Percentiles rank a stretch among this genome's conserved stretches.
phyloP scores from a whole-genome alignment of 2,329 filamentous ascomycete genomes.

The Botrytis fabae region DNA sequence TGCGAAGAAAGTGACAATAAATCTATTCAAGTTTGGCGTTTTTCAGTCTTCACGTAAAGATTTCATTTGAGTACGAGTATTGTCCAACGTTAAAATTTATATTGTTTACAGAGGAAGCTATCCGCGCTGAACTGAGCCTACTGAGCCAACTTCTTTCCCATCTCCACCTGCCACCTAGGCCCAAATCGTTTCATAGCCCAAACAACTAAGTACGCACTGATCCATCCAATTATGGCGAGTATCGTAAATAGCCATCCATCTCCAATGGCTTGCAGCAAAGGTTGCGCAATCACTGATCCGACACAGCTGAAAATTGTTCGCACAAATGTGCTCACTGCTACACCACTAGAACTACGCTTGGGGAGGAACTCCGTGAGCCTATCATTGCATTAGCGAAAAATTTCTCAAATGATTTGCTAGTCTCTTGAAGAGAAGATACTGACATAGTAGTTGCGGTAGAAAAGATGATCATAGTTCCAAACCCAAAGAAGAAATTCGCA shows the following conservation, averaged over 20 bases:
- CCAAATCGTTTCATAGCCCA: conserved; percentile 62
- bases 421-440: neutral
- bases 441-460: conserved; percentile 59
- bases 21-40: neutral
- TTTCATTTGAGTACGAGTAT: accelerated
- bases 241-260: conserved; percentile 76
- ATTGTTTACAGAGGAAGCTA: neutral
- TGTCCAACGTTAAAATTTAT: neutral
- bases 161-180: conserved; percentile 60
- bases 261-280: conserved; percentile 69
- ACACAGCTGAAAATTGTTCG: conserved; percentile 76
- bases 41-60: neutral
- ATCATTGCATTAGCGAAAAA: conserved; percentile 40
- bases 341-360: conserved; percentile 66
- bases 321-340: conserved; percentile 80
- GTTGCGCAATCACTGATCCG: conserved; percentile 67
- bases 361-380: conserved; percentile 78
- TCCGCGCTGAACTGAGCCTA: neutral
- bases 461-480: conserved; percentile 69
- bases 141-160: conserved; percentile 49
- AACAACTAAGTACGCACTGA: conserved; percentile 58
- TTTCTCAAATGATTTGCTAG: neutral
- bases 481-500: conserved; percentile 69
- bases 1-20: neutral
- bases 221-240: conserved; percentile 54